Base-by-base conservation (phyloP, 2,329 filamentous ascomycete genomes). In the Diaporthe vexans region DNA sequence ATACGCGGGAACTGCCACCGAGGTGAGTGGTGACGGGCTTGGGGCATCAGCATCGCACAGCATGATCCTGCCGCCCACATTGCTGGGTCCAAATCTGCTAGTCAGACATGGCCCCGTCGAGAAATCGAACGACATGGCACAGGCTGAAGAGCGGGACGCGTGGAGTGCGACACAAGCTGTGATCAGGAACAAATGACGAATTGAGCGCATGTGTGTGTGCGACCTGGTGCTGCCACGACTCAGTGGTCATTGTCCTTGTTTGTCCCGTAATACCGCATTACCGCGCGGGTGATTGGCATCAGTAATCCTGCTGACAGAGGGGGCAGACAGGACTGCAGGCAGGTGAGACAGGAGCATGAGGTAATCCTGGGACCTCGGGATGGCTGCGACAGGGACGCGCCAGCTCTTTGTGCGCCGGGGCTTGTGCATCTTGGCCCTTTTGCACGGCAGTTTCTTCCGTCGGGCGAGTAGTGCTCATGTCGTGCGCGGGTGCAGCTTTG, bases 291-390 rank as follows among this genome's bases (percentile, higher is more conserved):
- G 59, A 17, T 48, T 48, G 59, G 59, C 24, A 63, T 29, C 15
- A 63, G 58, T 63, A 65, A 67, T 51, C 46, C 4, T n/a, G 63
- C 63, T 67, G 63, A 67, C 37, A 40, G 37, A 40, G 10, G 37
- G 11, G 37, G 37, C 63, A 35, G 35, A 26, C 21, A 37, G 63
- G 46, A 52, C 43, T 24, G 46, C 63, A 67, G 46, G 63, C 63
- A 67, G 63, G 63, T 67, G 63, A 67, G 63, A 67, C 63, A 67
- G 46, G 46, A 67, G 29, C 21, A 52, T 67, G 63, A 67, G 63
- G 46, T 51, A 54, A 52, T 67, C 29, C 7, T 37, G 11, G 11
- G 37, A 7, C 37, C 29, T 33, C 10, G 19, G 17, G 33, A 37
- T 37, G 63, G 29, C 29, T 67, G 63, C 43, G 43, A 67, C 63